Evolutionary conservation across 2,329 filamentous ascomycete species (phyloP).

Genomic region (Fusarium praegraminearum): DNA sequence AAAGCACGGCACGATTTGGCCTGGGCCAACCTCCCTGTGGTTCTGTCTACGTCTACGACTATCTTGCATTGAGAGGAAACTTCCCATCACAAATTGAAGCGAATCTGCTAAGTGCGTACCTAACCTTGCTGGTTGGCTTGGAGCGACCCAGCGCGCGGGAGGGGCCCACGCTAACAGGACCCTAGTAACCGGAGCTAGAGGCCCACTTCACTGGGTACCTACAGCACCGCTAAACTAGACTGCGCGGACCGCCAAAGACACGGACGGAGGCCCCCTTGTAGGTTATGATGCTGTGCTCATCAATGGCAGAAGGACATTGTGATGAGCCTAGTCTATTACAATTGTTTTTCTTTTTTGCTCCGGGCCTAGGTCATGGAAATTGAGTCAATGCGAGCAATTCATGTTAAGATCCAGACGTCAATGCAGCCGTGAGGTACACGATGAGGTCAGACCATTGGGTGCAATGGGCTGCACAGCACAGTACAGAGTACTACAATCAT

Average conservation of each 20-base stretch:
- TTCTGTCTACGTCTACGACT: constrained; percentile 10
- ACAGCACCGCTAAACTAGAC: neutral
- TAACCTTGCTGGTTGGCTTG: constrained; percentile 24
- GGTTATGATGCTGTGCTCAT: constrained; percentile 32
- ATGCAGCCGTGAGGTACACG: constrained; percentile 29
- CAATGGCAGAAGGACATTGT: constrained; percentile 23
- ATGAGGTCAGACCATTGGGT: constrained; percentile 39
- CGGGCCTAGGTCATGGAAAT: neutral
- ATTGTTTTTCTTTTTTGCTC: constrained; percentile 9
- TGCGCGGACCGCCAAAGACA: constrained; percentile 27
- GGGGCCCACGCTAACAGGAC: constrained; percentile 38
- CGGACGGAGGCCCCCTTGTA: constrained; percentile 22
- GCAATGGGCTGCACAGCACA: neutral
- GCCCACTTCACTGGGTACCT: constrained; percentile 19
- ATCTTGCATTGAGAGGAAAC: constrained; percentile 22
- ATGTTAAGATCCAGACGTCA: constrained; percentile 17
- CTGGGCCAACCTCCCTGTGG: neutral
- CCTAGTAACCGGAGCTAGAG: constrained; percentile 28
- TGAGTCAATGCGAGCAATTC: constrained; percentile 17
- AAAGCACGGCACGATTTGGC: constrained; percentile 31
- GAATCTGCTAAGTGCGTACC: constrained; percentile 14
- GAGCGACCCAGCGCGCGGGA: constrained; percentile 29
- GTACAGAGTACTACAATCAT: neutral
- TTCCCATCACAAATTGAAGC: constrained; percentile 31
- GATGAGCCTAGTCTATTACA: constrained; percentile 25